phyloP scores from a whole-genome alignment of 2,329 filamentous ascomycete species.

The Scedosporium boydii region DNA sequence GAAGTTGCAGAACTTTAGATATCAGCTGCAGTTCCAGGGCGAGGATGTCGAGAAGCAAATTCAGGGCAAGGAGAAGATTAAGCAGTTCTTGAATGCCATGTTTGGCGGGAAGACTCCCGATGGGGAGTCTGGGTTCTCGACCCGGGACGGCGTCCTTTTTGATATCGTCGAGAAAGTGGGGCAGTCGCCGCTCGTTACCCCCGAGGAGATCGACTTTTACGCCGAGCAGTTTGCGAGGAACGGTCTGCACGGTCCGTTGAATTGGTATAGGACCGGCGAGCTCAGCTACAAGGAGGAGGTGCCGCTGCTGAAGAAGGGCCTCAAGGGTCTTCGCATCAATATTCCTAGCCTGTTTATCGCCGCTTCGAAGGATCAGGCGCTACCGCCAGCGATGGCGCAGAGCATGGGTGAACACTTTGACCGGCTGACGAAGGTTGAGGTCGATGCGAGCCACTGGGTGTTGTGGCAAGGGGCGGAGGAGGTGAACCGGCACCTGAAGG shows the following conservation, averaged over 20 bases:
- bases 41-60: conserved; percentile 53
- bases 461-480: conserved; percentile 62
- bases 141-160: conserved; percentile 52
- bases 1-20: conserved; percentile 60
- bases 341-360: conserved; percentile 66
- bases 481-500: conserved; percentile 58
- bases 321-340: conserved; percentile 33
- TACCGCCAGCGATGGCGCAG: conserved; percentile 61
- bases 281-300: conserved; percentile 71
- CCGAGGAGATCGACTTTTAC: conserved; percentile 71
- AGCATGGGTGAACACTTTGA: conserved; percentile 63
- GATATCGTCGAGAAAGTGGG: conserved; percentile 51
- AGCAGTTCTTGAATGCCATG: conserved; percentile 60
- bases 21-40: conserved; percentile 73
- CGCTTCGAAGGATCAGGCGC: conserved; percentile 59
- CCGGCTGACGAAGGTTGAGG: conserved; percentile 54
- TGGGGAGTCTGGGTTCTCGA: conserved; percentile 48
- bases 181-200: conserved; percentile 49
- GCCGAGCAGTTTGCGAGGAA: conserved; percentile 58
- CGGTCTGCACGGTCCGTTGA: conserved; percentile 70
- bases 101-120: conserved; percentile 56
- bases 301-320: conserved; percentile 44
- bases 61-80: conserved; percentile 50
- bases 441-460: conserved; percentile 72
- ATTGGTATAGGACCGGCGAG: conserved; percentile 75